Conservation (phyloP, 306 rosid species). For the Corylus heterophylla region DNA sequence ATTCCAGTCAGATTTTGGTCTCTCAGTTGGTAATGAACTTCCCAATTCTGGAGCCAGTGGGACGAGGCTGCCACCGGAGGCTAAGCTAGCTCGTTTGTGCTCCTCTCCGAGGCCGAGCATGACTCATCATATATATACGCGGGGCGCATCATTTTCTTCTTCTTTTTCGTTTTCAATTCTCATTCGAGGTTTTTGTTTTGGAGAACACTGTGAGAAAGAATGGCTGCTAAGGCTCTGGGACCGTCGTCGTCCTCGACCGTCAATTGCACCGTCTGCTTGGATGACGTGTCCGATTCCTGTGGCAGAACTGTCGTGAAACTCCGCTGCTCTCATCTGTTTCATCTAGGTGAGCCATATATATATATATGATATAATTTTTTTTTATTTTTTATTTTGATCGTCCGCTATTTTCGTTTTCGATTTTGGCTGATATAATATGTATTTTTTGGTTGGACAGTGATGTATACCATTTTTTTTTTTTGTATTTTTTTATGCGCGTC, state of each 20-base stretch:
- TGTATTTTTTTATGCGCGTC: neutral
- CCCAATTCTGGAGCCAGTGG: neutral
- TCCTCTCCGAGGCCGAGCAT: neutral
- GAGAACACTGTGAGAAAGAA: neutral
- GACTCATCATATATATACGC: neutral
- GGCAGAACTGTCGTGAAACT: conserved; percentile 20
- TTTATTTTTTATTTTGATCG: neutral
- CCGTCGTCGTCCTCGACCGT: neutral
- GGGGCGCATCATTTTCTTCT: neutral
- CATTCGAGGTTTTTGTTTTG: neutral
- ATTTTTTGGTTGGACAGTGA: neutral
- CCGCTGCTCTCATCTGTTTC: conserved; percentile 20
- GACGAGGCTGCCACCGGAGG: neutral
- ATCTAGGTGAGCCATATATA: conserved; percentile 17
- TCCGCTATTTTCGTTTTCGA: neutral
- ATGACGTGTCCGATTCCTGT: neutral
- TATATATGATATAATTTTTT: too few species aligned
- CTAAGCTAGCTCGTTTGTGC: neutral
- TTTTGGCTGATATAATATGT: neutral
- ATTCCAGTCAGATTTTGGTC: neutral
- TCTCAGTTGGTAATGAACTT: neutral
- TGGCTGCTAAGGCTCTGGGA: neutral
- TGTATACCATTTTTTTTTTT: too few species aligned
- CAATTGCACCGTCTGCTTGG: conserved; percentile 18
- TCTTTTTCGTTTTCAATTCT: neutral